These are phyloP conservation scores for Aspergillus oerlinghausenensis DNA, from an alignment of 2,329 filamentous ascomycete species.

Conservation along the genomic window DNA sequence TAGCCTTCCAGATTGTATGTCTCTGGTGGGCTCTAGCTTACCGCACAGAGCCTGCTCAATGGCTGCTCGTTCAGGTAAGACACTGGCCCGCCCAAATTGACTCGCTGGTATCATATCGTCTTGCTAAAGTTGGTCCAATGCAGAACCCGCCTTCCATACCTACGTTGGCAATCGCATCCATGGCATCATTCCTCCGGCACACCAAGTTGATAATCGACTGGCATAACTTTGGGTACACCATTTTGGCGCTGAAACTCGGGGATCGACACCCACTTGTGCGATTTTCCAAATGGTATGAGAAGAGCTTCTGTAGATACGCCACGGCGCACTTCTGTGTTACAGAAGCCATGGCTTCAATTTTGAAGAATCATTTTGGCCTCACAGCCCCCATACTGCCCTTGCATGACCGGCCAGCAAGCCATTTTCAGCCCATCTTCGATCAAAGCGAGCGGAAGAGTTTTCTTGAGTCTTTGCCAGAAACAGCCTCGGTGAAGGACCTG, in stretches of 20 bases:
- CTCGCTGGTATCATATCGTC: background rate
- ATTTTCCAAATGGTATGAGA: slow-evolving; percentile 74
- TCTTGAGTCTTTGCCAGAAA: slow-evolving; percentile 62
- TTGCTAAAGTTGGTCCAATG: background rate
- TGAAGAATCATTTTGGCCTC: slow-evolving; percentile 64
- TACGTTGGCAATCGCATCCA: slow-evolving; percentile 69
- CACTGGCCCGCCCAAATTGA: background rate
- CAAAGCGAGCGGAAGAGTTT: slow-evolving; percentile 52
- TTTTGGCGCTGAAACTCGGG: slow-evolving; percentile 67
- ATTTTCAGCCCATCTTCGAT: slow-evolving; percentile 68
- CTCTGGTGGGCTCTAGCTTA: slow-evolving; percentile 72
- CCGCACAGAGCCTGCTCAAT: slow-evolving; percentile 66
- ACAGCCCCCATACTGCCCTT: slow-evolving; percentile 63
- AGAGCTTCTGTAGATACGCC: slow-evolving; percentile 62
- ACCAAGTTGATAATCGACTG: slow-evolving; percentile 88
- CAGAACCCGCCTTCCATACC: slow-evolving; percentile 95
- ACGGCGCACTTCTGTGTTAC: slow-evolving; percentile 82
- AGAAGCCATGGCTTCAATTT: slow-evolving; percentile 74
- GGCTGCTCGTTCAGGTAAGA: slow-evolving; percentile 75
- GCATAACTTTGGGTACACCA: slow-evolving; percentile 98
- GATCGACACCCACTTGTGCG: slow-evolving; percentile 67
- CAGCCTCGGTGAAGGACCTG: slow-evolving; percentile 54
- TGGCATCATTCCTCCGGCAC: slow-evolving; percentile 70
- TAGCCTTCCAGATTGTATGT: slow-evolving; percentile 71
- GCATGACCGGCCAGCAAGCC: slow-evolving; percentile 78